Base-by-base conservation (phyloP, 179 eudicot genomes). In the Pouteria campechiana region DNA sequence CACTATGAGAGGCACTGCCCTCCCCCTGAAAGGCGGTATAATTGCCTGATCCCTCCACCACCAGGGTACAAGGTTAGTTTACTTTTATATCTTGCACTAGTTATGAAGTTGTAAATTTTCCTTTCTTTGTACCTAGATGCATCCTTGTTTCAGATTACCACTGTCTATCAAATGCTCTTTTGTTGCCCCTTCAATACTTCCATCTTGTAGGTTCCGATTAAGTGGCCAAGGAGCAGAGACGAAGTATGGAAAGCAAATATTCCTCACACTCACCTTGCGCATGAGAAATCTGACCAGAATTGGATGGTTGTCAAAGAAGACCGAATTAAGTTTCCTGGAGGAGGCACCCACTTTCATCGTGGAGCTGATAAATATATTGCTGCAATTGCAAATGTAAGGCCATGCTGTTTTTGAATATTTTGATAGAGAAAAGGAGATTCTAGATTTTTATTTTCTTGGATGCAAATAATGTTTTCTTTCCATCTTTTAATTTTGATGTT, bases 221-320 rank as follows among this genome's bases (percentile, higher is more conserved):
- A 90, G 78, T 90, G 98, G 98, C 98, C 98, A 20, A 79, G 37
- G 61, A 90, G 98, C 52, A 74, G 98, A 73, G 98, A 90, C 58
- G 83, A 86, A 57, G 95, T 86, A 31, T 86, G 95, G 98, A 84
- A 81, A 67, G 87, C 95, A 60, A 90, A 90, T 57, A 86, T 90
- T 41, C 98, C 98, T 52, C 98, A 90, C 50, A 90, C 98, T 52
- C 98, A 90, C 74, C 94, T 90, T 63, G 98, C 98, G 41, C 78
- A 79, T 17, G 98, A 90, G 65, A 86, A 90, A 65, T 90, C 98
- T 48, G 98, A 90, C 68, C 98, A 90, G 46, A 90, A 86, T 46
- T 90, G 98, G 98, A 90, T 90, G 98, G 90, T 90, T 70, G 98
- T 74, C 38, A 90, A 81, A 64, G 94, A 82, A 52, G 94, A 90